A percentile compares a stretch with the other conserved stretches of the same genome.
These are phyloP conservation scores for Dimocarpus longan DNA, from an alignment of 345 rosid genomes.

Conservation along the genomic window DNA sequence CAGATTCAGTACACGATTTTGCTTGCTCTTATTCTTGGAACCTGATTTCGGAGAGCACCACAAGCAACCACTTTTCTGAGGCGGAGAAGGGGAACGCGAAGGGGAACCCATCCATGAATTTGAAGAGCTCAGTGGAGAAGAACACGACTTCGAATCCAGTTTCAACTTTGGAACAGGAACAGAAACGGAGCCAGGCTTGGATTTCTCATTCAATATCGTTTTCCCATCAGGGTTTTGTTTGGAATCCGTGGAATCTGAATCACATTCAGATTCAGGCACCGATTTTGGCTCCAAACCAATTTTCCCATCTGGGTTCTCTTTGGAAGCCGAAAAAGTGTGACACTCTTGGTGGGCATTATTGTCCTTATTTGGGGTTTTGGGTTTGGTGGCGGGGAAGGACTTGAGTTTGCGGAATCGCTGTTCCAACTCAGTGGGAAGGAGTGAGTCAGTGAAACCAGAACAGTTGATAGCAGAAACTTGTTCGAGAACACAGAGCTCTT, in stretches of 20 bases:
- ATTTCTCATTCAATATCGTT: slow-evolving; percentile 32
- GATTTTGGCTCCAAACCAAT: slow-evolving; percentile 15
- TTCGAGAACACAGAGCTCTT: slow-evolving; percentile 73
- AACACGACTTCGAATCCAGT: slow-evolving; percentile 16
- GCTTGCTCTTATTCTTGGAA: slow-evolving; percentile 36
- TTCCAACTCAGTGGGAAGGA: slow-evolving; percentile 72
- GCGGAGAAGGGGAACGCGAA: slow-evolving; percentile 55
- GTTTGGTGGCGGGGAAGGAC: slow-evolving; percentile 48
- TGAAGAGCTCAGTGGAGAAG: slow-evolving; percentile 28
- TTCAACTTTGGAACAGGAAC: slow-evolving; percentile 24
- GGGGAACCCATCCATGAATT: slow-evolving; percentile 22
- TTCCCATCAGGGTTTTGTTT: slow-evolving; percentile 23
- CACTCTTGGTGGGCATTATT: not conserved
- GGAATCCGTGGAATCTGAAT: slow-evolving; percentile 20
- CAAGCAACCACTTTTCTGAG: slow-evolving; percentile 52
- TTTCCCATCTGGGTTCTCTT: slow-evolving; percentile 27
- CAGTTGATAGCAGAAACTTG: slow-evolving; percentile 76
- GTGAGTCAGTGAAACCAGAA: slow-evolving; percentile 52
- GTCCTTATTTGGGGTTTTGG: slow-evolving; percentile 17
- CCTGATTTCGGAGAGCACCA: slow-evolving; percentile 64
- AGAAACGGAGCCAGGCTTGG: slow-evolving; percentile 22
- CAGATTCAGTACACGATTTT: slow-evolving; percentile 20
- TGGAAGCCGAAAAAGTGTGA: not conserved
- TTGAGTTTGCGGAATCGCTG: slow-evolving; percentile 78
- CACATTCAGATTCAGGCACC: not conserved